Evolutionary conservation across 2,329 filamentous ascomycete genomes (phyloP), one percentile per base, ranked within the genome.

Genomic region (Colletotrichum cereale): DNA sequence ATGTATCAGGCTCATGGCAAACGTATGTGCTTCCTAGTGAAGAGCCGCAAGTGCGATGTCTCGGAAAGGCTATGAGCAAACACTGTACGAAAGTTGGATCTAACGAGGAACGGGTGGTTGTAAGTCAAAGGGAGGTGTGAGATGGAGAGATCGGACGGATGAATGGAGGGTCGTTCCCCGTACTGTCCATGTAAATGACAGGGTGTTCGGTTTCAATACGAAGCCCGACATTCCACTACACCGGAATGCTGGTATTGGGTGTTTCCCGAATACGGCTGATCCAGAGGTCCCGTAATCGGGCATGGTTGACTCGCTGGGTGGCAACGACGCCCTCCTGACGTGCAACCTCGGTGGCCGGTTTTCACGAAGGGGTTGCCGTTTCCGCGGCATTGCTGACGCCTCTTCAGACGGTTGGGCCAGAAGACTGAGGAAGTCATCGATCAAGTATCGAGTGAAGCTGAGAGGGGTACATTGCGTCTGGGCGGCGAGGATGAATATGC

Each of bases 181-280:
- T n/a, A n/a, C n/a, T 47, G 44, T 24, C 7, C 63, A 63, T 56
- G 55, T 48, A 47, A 65, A n/a, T 29, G 7, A 40, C 21, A 21
- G 14, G 55, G 65, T 68, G 65, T 71, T 68, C 68, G 68, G 64
- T 62, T 68, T 60, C 52, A 47, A 55, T 63, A 63, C 65, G 38
- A 60, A 60, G 29, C 56, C 7, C 34, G 24, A 56, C 58, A 68
- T 60, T 60, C 64, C 68, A 52, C 36, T 56, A 8, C 44, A 42
- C 26, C 36, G 44, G 34, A 44, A 29, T 67, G 42, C 44, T 31
- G 52, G 47, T 53, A 29, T 53, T 44, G 29, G 26, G 21, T 40
- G 16, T 26, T 63, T 68, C 44, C 65, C 68, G 68, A 71, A 71
- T 71, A 71, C 65, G 65, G 65, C 14, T 26, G 44, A 36, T 48